Base-by-base conservation (phyloP, 2,329 filamentous ascomycete genomes). In the Thelonectria discophora region DNA sequence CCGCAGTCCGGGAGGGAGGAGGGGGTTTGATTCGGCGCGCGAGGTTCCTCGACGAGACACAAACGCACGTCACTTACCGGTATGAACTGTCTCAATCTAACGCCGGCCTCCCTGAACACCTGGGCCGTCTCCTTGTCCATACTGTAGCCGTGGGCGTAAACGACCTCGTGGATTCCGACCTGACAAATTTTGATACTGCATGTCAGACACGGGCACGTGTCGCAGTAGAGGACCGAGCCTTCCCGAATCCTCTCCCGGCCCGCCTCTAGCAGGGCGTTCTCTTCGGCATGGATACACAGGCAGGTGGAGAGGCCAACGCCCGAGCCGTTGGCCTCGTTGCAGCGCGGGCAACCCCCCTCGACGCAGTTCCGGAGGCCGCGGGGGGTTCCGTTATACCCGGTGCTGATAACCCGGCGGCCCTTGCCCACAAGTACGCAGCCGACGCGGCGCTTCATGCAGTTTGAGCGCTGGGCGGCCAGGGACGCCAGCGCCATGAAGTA, bases 101-200 rank as follows among this genome's bases (percentile, higher is more conserved):
- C 91, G 1, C 94, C 94, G 7, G 93, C 93, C 75, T 93, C 88
- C 60, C 87, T 82, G 68, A 99, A 91, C 27, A 99, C 90, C 53
- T 86, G 86, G 9, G 94, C 93, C 39, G 93, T 91, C 76, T 92
- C 88, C 42, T 82, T 86, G 73, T 99, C 95, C 90, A 99, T 97
- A 75, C 94, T 94, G 76, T 99, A 99, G 24, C 91, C 88, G 74
- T 96, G 90, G 67, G 88, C 94, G 73, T 97, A 99, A 13, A 99
- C 94, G 13, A 99, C 95, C 81, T 99, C 95, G 43, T 87, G 88
- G 67, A 99, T 97, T 17, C 95, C 95, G 8, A 98, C 93, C 80
- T 99, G 95, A 20, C 93, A 92, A 73, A 99, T 98, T 81, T 99
- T 99, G 81, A 99, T 97, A 72, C 93, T 97, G 78, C 95, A 99